Conservation (phyloP, 2,329 filamentous ascomycete species). For the Alternaria ventricosa region DNA sequence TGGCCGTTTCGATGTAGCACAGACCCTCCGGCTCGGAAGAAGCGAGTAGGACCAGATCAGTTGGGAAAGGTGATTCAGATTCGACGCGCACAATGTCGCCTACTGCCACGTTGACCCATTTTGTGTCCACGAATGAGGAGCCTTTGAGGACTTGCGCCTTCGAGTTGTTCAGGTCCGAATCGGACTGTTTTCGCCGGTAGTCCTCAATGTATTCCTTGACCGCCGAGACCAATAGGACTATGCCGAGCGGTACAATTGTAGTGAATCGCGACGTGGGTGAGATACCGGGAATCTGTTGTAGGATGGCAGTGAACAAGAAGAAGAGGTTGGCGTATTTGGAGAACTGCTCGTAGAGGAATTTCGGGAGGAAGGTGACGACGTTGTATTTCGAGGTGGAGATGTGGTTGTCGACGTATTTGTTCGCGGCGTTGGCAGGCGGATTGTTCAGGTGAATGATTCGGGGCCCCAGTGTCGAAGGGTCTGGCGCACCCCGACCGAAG, state of each 20-base stretch:
- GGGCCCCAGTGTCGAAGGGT: conserved; percentile 89
- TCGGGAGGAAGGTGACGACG: conserved; percentile 86
- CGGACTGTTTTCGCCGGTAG: conserved; percentile 85
- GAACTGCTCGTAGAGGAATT: conserved; percentile 98
- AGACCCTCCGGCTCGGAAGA: conserved; percentile 96
- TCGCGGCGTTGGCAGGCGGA: conserved; percentile 83
- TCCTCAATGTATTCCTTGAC: conserved; percentile 95
- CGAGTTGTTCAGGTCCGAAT: conserved; percentile 85
- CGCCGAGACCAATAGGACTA: conserved; percentile 93
- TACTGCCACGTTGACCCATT: conserved; percentile 92
- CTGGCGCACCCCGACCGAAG: conserved; percentile 81
- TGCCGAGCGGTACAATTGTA: conserved; percentile 89
- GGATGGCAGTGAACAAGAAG: conserved; percentile 93
- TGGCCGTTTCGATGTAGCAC: conserved; percentile 98
- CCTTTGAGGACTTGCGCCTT: conserved; percentile 84
- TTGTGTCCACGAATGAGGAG: conserved; percentile 82
- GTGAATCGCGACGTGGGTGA: conserved; percentile 96
- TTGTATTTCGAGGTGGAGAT: conserved; percentile 99
- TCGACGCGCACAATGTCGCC: conserved; percentile 93
- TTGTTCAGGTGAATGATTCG: conserved; percentile 97
- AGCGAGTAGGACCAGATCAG: conserved; percentile 88
- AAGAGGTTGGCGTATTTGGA: conserved; percentile 99
- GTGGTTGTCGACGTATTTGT: conserved; percentile 95
- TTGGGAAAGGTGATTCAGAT: conserved; percentile 93
- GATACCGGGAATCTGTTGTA: conserved; percentile 94